Evolutionary conservation across 1,284 basidiomycete genomes (phyloP), one percentile per base, ranked within the genome.

Genomic region (Farysia itapuensis): DNA sequence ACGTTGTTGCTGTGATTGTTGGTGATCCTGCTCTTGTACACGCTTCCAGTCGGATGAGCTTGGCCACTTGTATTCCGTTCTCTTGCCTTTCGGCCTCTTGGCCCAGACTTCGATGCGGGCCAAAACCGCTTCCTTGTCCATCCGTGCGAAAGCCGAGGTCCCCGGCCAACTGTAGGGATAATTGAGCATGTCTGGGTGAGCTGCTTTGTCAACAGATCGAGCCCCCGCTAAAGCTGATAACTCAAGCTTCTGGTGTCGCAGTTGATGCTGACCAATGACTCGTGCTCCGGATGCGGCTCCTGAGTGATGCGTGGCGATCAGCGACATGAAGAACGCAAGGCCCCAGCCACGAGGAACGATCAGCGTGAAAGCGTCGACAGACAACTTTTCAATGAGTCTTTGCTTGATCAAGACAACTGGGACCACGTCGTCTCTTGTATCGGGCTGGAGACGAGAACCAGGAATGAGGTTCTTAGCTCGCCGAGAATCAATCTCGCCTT

Each of bases 271-370:
- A 5, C 72, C 68, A 0, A 72, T 29, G 15, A 74, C 68, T 7
- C 54, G 36, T 6, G 59, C 60, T 22, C 65, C 64, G 19, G 37
- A 52, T 13, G 53, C 42, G 3, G 50, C 54, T 16, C 60, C 58
- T 0, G 50, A 64, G n/a, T 64, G 58, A 36, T 61, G 47, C 13
- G 61, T 63, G 22, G 67, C 51, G 25, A 69, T 53, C 1, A 76
- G 63, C 12, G 68, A 67, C 12, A 64, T 54, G 50, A 64, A 74
- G 39, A 74, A 74, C 2, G 69, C 60, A 2, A 35, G 42, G 16
- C 67, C 69, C 74, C 74, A 76, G 11, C 71, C 72, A 20, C 72
- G 64, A 6, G 74, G 74, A 1, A 74, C 63, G 8, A 76, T 29
- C 1, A 76, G 48, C 1, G 61, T 71, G 41, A 39, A 75, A 3